Base-by-base conservation (phyloP, 768 basidiomycete genomes). In the Glaciozyma martinii region DNA sequence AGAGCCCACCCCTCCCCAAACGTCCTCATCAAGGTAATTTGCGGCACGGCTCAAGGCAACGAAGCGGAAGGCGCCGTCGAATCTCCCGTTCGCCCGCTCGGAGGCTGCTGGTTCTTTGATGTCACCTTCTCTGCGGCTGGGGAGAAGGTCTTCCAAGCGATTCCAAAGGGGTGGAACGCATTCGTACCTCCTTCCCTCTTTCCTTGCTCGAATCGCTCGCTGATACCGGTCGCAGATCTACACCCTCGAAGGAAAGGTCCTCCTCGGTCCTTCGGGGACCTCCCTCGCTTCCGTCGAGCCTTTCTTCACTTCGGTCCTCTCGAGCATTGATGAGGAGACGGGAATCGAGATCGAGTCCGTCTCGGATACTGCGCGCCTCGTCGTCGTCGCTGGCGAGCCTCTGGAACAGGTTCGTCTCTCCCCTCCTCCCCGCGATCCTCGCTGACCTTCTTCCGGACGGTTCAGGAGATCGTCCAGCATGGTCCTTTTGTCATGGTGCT, bases 21-120 rank as follows among this genome's bases (percentile, higher is more conserved):
- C 43, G 44, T 54, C 27, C 33, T 27, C n/a, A 81, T 95, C 72
- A 89, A 84, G 73, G 86, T 98, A 47, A 89, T 97, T 70, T 90
- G 88, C 67, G 94, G 94, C 8, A 86, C 85, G 75, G 88, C 89
- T 65, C 84, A 92, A 69, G 90, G 88, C 18, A 80, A 85, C 19
- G 86, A 87, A 73, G 33, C 57, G 29, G 65, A 72, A 33, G 73
- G 71, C 3, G n/a, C 59, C 37, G 70, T 73, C n/a, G 42, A 71
- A 66, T 92, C 90, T 3, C 91, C 91, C 32, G 92, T 98, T 29
- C 80, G 87, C 56, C 90, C 90, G 0, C 82, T 92, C 1, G 93
- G 93, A 18, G 93, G 93, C 8, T 93, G 91, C 76, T 93, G 90
- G 89, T 95, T 84, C 77, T 86, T 93, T 78, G 89, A 93, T 73